phyloP scores from a whole-genome alignment of 257 asterid genomes.

The Ocimum tenuiflorum region DNA sequence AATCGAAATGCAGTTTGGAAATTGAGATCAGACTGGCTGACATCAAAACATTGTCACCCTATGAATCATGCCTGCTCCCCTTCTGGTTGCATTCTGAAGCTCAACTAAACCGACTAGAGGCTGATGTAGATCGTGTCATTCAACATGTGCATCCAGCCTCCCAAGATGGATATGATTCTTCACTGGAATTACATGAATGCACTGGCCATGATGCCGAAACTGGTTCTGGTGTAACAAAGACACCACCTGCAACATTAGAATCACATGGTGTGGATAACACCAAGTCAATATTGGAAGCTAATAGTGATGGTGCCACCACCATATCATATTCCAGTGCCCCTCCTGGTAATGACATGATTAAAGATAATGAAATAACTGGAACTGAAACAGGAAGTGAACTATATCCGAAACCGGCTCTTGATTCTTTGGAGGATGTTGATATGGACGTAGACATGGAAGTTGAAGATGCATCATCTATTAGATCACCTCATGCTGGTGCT shows the following conservation, averaged over 20 bases:
- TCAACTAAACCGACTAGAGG: constrained; percentile 56
- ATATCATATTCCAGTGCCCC: constrained; percentile 15
- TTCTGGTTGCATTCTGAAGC: constrained; percentile 75
- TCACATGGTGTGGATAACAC: constrained; percentile 22
- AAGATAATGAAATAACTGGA: constrained; percentile 27
- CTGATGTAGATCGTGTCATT: constrained; percentile 30
- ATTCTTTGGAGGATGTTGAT: constrained; percentile 62
- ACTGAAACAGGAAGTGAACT: constrained; percentile 28
- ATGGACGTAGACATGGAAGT: constrained; percentile 99
- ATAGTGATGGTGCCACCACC: constrained; percentile 20
- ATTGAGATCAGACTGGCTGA: constrained; percentile 71
- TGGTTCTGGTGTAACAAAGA: constrained; percentile 28
- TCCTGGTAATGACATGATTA: constrained; percentile 24
- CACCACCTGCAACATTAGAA: constrained; percentile 19
- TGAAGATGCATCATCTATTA: constrained; percentile 54
- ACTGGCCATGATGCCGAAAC: constrained; percentile 19
- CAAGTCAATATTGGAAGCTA: constrained; percentile 26
- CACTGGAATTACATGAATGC: constrained; percentile 29
- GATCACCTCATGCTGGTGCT: constrained; percentile 26
- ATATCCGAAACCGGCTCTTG: constrained; percentile 27
- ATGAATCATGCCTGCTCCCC: constrained; percentile 57
- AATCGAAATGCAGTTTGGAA: constrained; percentile 45
- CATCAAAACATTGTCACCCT: constrained; percentile 60
- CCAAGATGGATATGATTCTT: constrained; percentile 28
- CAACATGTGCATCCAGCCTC: constrained; percentile 26